Percentiles rank a stretch among this genome's conserved stretches.
phyloP scores from a whole-genome alignment of 108 stramenopile genomes.

The Seminavis robusta region DNA sequence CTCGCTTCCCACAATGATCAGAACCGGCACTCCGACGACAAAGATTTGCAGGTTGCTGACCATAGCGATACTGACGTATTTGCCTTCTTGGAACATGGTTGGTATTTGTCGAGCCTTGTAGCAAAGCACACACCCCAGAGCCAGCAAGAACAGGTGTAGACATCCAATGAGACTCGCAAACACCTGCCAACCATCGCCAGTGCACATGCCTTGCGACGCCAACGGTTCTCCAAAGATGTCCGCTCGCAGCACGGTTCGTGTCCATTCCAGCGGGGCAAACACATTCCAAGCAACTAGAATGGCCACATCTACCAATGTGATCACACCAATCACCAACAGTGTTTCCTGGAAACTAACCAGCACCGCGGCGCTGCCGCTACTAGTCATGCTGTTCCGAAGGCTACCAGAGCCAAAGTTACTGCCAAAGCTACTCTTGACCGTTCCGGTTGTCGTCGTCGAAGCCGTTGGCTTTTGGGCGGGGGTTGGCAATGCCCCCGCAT shows the following conservation, averaged over 20 bases:
- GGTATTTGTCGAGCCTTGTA: slow-evolving; percentile 8
- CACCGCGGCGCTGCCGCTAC: too few species aligned
- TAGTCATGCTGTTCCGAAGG: too few species aligned
- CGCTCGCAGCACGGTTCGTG: background rate
- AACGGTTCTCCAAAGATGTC: slow-evolving; percentile 9
- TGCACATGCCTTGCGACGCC: slow-evolving; percentile 9
- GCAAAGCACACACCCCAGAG: slow-evolving; percentile 6
- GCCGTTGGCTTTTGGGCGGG: too few species aligned
- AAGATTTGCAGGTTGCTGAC: slow-evolving; percentile 9
- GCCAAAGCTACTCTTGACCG: too few species aligned
- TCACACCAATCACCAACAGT: background rate
- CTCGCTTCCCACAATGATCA: slow-evolving; percentile 1
- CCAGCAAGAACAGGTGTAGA: slow-evolving; percentile 1
- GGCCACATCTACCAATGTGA: slow-evolving; percentile 5
- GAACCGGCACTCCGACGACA: slow-evolving; percentile 6
- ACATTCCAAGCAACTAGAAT: slow-evolving; percentile 5
- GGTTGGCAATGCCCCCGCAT: too few species aligned
- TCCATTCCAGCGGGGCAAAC: slow-evolving; percentile 7
- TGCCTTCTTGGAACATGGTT: slow-evolving; percentile 6
- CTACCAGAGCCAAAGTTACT: too few species aligned
- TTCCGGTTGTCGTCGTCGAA: too few species aligned
- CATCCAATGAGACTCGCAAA: background rate
- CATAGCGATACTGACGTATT: slow-evolving; percentile 13
- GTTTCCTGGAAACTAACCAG: too few species aligned
- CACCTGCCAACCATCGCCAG: slow-evolving; percentile 2